A percentile compares a stretch with the other conserved stretches of the same genome.
Conservation (phyloP, 2,329 filamentous ascomycete genomes). For the Sarocladiaceae sp. region DNA sequence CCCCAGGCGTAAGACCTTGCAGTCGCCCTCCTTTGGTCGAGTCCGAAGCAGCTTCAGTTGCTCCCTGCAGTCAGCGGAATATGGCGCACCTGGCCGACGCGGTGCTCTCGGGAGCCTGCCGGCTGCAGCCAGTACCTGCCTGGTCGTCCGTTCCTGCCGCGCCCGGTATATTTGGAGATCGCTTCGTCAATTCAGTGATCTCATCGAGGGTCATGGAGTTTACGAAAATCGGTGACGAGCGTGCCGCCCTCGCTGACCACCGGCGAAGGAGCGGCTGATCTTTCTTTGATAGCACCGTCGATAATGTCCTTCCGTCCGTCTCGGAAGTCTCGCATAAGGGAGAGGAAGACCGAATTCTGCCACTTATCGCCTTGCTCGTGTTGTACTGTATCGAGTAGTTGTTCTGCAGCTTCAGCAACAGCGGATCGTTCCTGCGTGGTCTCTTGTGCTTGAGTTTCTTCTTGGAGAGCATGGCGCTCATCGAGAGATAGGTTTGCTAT, state of each 20-base stretch:
- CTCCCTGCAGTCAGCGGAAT: no score
- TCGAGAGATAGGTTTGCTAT: conserved; percentile 27
- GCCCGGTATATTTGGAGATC: no score
- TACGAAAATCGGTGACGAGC: conserved; percentile 9
- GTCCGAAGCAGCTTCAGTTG: no score
- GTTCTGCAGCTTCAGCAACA: conserved; percentile 37
- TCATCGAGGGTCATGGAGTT: background rate
- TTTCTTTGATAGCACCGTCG: conserved; percentile 35
- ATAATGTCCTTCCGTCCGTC: conserved; percentile 41
- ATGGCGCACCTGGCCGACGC: no score
- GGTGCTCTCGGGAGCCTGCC: no score
- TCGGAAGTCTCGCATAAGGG: conserved; percentile 40
- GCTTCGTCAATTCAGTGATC: no score
- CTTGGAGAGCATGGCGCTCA: conserved; percentile 9
- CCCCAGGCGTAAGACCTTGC: no score
- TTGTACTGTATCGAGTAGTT: conserved; percentile 37
- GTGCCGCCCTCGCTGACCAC: background rate
- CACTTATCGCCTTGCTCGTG: conserved; percentile 42
- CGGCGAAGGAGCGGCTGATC: conserved; percentile 12
- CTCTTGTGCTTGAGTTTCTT: conserved; percentile 14
- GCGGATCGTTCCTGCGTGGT: conserved; percentile 26
- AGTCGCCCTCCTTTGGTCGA: no score
- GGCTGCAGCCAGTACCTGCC: no score
- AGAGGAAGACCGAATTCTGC: conserved; percentile 41
- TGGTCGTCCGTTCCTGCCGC: no score